Percentiles rank a stretch among this genome's conserved stretches.
These are phyloP conservation scores for Batkoa obscura DNA, from an alignment of 371 early-diverging fungal species.

Conservation along the genomic window DNA sequence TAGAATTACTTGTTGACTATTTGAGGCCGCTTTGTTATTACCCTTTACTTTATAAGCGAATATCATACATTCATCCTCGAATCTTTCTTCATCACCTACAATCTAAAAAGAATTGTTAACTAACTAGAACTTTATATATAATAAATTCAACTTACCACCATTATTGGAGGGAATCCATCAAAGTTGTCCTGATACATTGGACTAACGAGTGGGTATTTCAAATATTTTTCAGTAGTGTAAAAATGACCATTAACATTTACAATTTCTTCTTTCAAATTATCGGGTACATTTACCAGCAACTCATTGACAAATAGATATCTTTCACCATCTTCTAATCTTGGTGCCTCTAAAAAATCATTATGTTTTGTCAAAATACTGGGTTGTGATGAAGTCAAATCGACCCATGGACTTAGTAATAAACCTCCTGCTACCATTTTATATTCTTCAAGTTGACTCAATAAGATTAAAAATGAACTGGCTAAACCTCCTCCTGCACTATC, in stretches of 20 bases:
- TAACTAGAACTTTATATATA: background rate
- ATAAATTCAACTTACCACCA: slow-evolving; percentile 10
- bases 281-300: background rate
- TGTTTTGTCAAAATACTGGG: slow-evolving; percentile 9
- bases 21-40: slow-evolving; percentile 2
- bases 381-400: slow-evolving; percentile 17
- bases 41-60: slow-evolving; percentile 13
- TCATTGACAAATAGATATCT: no score
- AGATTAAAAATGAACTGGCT: background rate
- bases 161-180: slow-evolving; percentile 19
- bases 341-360: slow-evolving; percentile 14
- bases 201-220: slow-evolving; percentile 19
- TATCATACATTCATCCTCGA: slow-evolving; percentile 15
- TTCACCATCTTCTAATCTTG: slow-evolving; percentile 7
- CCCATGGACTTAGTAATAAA: slow-evolving; percentile 14
- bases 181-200: slow-evolving; percentile 14
- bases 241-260: slow-evolving; percentile 18
- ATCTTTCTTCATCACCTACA: slow-evolving; percentile 15
- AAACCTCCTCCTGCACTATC: slow-evolving; percentile 22
- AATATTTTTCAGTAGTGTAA: slow-evolving; percentile 23
- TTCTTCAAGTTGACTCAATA: background rate
- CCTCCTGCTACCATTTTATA: background rate
- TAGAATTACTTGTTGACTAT: background rate
- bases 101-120: slow-evolving; percentile 1
- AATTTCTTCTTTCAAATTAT: no score